These are phyloP conservation scores for Mycena vulgaris DNA, from an alignment of 768 basidiomycete genomes.

Conservation along the genomic window DNA sequence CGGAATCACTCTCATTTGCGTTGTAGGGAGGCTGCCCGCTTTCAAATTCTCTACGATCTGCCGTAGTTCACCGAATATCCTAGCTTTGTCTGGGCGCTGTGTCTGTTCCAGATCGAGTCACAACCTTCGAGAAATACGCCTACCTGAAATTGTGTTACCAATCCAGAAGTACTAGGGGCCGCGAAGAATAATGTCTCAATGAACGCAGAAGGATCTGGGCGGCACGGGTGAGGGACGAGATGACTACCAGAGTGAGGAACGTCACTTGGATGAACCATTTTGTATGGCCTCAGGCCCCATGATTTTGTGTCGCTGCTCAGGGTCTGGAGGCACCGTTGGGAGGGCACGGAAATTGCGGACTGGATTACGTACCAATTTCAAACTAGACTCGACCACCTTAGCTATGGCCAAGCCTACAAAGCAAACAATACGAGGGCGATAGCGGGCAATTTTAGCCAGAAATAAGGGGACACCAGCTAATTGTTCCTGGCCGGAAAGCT, in stretches of 20 bases:
- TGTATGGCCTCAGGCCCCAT: conserved; percentile 67
- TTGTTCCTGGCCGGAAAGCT: conserved; percentile 70
- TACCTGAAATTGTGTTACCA: conserved; percentile 82
- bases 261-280: conserved; percentile 56
- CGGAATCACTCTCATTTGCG: conserved; percentile 21
- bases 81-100: conserved; percentile 35
- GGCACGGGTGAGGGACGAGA: not conserved
- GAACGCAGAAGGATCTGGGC: not conserved
- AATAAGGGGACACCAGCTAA: conserved; percentile 68
- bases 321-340: conserved; percentile 19
- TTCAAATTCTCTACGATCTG: conserved; percentile 30
- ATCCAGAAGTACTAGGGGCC: conserved; percentile 83
- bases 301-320: conserved; percentile 39
- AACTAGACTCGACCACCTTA: conserved; percentile 50
- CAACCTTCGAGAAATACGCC: conserved; percentile 35
- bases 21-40: conserved; percentile 16
- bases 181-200: conserved; percentile 82
- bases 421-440: conserved; percentile 78
- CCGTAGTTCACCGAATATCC: conserved; percentile 33
- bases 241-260: not conserved
- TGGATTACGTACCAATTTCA: conserved; percentile 33
- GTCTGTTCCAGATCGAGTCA: not conserved
- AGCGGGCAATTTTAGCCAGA: conserved; percentile 69
- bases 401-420: conserved; percentile 84
- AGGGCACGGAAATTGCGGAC: not conserved